Conservation (phyloP, 2,329 filamentous ascomycete species). For the Xylariaceae sp. region DNA sequence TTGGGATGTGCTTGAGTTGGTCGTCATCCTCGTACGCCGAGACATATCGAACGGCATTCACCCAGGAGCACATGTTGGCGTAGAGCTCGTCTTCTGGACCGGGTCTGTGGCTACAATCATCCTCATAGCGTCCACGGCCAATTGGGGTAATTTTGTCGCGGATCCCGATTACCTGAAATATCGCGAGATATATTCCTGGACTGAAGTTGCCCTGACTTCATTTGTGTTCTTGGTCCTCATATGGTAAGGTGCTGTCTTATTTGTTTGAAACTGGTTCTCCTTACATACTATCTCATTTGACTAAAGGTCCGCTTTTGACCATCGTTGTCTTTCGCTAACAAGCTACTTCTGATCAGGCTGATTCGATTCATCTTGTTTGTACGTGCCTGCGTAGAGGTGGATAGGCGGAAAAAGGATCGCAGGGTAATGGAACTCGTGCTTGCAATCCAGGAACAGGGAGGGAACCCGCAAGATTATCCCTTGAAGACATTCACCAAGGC, state of each 20-base stretch:
- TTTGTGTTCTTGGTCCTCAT: background rate
- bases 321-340: background rate
- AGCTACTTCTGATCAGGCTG: slow-evolving; percentile 10
- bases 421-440: slow-evolving; percentile 19
- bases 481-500: slow-evolving; percentile 5
- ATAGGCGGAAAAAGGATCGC: slow-evolving; percentile 20
- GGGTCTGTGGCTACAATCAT: slow-evolving; percentile 4
- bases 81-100: slow-evolving; percentile 25
- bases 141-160: slow-evolving; percentile 3
- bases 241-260: background rate
- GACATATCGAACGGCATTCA: slow-evolving; percentile 22
- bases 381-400: slow-evolving; percentile 28
- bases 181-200: background rate
- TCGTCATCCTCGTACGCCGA: slow-evolving; percentile 23
- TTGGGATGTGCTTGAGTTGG: slow-evolving; percentile 28
- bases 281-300: background rate
- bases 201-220: slow-evolving; percentile 7
- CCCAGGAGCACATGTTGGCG: slow-evolving; percentile 27
- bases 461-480: slow-evolving; percentile 12
- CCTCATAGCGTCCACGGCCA: background rate
- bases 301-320: background rate
- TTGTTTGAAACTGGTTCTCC: background rate
- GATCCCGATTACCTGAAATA: background rate
- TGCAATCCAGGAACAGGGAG: slow-evolving; percentile 20
- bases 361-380: slow-evolving; percentile 28